Evolutionary conservation across 2,329 filamentous ascomycete species (phyloP).

Genomic region (Fusarium sp.): DNA sequence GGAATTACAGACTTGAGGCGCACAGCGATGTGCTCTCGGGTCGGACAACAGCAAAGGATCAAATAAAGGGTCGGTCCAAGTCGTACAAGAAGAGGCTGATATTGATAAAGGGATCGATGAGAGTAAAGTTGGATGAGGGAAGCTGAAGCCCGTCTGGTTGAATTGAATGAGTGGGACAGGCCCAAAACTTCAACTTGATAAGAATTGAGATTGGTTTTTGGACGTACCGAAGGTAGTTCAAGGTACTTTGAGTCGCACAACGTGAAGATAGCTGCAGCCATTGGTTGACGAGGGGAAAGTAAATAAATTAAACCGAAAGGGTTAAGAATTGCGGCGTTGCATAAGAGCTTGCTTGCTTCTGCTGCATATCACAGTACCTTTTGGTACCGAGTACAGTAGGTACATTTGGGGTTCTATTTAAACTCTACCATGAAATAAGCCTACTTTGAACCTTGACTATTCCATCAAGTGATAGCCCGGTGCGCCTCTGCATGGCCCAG

Average conservation of each 20-base stretch:
- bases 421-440: conserved; percentile 15
- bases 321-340: conserved; percentile 8
- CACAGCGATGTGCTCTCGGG: conserved; percentile 19
- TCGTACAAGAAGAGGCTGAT: conserved; percentile 11
- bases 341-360: not conserved
- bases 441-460: not conserved
- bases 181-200: conserved; percentile 14
- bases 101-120: not conserved
- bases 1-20: conserved; percentile 13
- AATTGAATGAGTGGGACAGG: conserved; percentile 23
- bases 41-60: conserved; percentile 22
- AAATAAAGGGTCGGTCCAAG: conserved; percentile 16
- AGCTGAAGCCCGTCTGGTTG: conserved; percentile 16
- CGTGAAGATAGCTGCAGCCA: not conserved
- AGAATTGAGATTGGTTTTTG: conserved; percentile 5
- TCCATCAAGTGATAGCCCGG: not conserved
- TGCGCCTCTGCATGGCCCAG: not conserved
- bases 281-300: conserved; percentile 27
- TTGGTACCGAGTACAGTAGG: not conserved
- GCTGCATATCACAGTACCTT: conserved; percentile 4
- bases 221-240: not conserved
- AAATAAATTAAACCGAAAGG: conserved; percentile 27
- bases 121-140: not conserved
- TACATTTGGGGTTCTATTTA: conserved; percentile 22
- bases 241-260: not conserved